Percentiles rank a stretch among this genome's conserved stretches.
Evolutionary conservation across 2,329 filamentous ascomycete species (phyloP).

Genomic region (Calonectria leucothoes): DNA sequence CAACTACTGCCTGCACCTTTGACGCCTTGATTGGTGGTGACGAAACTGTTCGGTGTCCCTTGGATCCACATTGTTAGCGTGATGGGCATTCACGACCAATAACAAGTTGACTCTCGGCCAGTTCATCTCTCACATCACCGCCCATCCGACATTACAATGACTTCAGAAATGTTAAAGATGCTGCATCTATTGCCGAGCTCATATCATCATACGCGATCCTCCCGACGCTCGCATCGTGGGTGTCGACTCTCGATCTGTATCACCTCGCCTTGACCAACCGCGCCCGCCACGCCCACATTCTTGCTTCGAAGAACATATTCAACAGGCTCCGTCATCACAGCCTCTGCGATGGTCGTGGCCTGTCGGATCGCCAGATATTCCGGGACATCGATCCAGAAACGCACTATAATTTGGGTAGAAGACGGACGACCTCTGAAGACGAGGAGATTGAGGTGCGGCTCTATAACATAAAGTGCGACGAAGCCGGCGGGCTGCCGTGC

Average conservation of each 20-base stretch:
- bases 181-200: slow-evolving; percentile 4
- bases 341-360: slow-evolving; percentile 30
- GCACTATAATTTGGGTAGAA: not conserved
- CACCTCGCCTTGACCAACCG: slow-evolving; percentile 24
- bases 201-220: slow-evolving; percentile 33
- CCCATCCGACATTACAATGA: not conserved
- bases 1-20: no score
- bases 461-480: slow-evolving; percentile 26
- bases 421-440: not conserved
- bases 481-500: slow-evolving; percentile 20
- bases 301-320: slow-evolving; percentile 1
- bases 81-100: no score
- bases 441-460: slow-evolving; percentile 24
- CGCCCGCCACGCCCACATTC: slow-evolving; percentile 5
- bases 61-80: no score
- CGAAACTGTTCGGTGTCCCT: no score
- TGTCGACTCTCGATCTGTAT: slow-evolving; percentile 28
- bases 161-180: not conserved
- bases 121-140: no score
- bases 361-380: slow-evolving; percentile 19
- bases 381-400: not conserved
- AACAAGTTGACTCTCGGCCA: no score
- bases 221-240: slow-evolving; percentile 18
- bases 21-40: no score
- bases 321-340: not conserved